A percentile compares a stretch with the other conserved stretches of the same genome.
Conservation (phyloP, 345 rosid genomes). For the Aegle marmelos region DNA sequence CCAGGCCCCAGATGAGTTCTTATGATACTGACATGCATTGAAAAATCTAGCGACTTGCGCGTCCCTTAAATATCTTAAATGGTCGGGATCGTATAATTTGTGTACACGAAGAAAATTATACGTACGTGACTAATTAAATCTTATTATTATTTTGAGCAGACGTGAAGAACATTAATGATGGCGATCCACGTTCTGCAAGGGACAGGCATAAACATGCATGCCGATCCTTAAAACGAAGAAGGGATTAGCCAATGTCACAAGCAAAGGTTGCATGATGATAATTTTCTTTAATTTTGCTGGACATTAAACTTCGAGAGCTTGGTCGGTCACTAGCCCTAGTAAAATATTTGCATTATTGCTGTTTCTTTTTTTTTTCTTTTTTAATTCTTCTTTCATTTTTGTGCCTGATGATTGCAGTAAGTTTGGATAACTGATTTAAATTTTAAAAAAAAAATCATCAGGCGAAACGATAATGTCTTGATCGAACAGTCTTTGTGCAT, state of each 20-base stretch:
- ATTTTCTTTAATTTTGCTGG: neutral
- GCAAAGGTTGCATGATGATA: constrained; percentile 3
- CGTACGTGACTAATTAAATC: neutral
- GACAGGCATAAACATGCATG: neutral
- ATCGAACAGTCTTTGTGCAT: neutral
- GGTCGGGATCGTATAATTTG: neutral
- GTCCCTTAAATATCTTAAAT: neutral
- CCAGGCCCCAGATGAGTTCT: neutral
- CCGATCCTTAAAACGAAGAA: neutral
- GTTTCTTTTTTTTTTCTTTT: neutral
- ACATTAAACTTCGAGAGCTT: constrained; percentile 5
- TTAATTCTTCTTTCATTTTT: neutral
- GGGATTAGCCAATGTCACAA: constrained; percentile 3
- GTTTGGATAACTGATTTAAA: neutral
- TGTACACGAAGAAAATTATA: neutral
- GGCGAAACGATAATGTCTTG: neutral
- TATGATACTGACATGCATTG: neutral
- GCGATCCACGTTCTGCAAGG: neutral
- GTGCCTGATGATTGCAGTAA: neutral
- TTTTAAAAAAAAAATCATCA: too few species aligned
- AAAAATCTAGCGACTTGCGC: neutral
- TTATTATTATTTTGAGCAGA: neutral
- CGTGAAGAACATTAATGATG: constrained; percentile 7
- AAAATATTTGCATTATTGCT: constrained; percentile 4
- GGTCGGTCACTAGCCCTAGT: neutral